phyloP scores from a whole-genome alignment of 192 early-diverging fungal species.

The Coemansia sp. region DNA sequence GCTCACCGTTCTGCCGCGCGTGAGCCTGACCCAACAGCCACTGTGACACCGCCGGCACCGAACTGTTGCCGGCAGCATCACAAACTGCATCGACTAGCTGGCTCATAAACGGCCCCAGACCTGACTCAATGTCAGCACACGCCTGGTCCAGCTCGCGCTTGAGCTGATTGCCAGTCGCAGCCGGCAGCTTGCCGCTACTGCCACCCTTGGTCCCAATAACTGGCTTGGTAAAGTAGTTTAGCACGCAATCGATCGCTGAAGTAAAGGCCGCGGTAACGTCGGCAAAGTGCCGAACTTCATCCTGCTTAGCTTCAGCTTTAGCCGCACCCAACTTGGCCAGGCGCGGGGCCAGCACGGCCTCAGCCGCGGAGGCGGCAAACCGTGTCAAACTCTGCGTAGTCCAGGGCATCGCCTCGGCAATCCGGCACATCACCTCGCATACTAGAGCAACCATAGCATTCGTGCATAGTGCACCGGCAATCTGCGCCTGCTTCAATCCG shows the following conservation, averaged over 20 bases:
- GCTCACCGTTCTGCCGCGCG: background rate
- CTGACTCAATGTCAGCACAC: conserved; percentile 17
- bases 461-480: conserved; percentile 16
- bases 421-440: conserved; percentile 25
- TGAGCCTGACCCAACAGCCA: conserved; percentile 22
- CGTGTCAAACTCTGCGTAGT: conserved; percentile 1
- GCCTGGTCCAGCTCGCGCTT: background rate
- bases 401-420: conserved; percentile 17
- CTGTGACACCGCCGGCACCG: conserved; percentile 2
- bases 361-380: conserved; percentile 12
- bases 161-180: conserved; percentile 1
- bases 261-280: conserved; percentile 15
- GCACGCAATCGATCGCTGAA: too few species aligned
- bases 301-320: conserved; percentile 4
- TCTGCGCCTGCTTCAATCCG: background rate
- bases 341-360: conserved; percentile 19
- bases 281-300: conserved; percentile 11
- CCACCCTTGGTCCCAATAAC: too few species aligned
- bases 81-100: background rate
- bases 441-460: conserved; percentile 11
- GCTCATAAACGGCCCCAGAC: conserved; percentile 10
- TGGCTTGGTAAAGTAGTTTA: too few species aligned
- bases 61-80: background rate
- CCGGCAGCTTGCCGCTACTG: background rate
- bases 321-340: conserved; percentile 11